Evolutionary conservation across 2,329 filamentous ascomycete genomes (phyloP), one percentile per base, ranked within the genome.

Genomic region (Aureobasidium pullulans): DNA sequence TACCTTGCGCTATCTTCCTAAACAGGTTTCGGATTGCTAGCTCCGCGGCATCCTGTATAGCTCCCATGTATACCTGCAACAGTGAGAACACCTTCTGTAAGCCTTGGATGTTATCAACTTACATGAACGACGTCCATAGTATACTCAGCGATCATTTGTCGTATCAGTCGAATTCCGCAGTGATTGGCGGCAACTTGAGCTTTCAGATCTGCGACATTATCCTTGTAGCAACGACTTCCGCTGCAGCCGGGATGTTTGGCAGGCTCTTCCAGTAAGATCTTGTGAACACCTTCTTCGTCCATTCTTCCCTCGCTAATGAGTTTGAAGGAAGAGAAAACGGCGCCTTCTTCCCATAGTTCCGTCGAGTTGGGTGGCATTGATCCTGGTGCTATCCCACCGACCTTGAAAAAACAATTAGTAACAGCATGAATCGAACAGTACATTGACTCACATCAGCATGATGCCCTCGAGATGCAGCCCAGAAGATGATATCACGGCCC

Each of bases 261-360:
- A 2, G 71, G 68, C 6, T 68, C 67, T 19, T 67, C 57, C 8
- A 65, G 62, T 13, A 73, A 56, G 2, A 57, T 13, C 52, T 68
- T 64, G 6, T 16, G 49, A 23, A 61, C 46, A 5, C 31, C 52
- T 49, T 50, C 44, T 23, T 61, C 59, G 16, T 61, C 52, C 37
- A 61, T 50, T 2, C 39, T 44, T 16, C 52, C 52, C 37, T 39
- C 23, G 28, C 48, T 44, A n/a, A 61, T 52, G 28, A 61, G 39
- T 36, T 57, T 57, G 4, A 57, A 29, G 0, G 74, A 73, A 52
- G 76, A 71, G 10, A 79, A 76, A 0, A 73, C 72, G 0, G 76
- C 76, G 6, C 77, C 77, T 63, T 79, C 77, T 62, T 79, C 73
- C 70, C 72, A 77, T 1, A 79, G 65, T 50, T 76, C 74, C 0